A percentile compares a stretch with the other conserved stretches of the same genome.
Evolutionary conservation across 352 stramenopile genomes (phyloP).

Genomic region (Elongisporangium prolatum): DNA sequence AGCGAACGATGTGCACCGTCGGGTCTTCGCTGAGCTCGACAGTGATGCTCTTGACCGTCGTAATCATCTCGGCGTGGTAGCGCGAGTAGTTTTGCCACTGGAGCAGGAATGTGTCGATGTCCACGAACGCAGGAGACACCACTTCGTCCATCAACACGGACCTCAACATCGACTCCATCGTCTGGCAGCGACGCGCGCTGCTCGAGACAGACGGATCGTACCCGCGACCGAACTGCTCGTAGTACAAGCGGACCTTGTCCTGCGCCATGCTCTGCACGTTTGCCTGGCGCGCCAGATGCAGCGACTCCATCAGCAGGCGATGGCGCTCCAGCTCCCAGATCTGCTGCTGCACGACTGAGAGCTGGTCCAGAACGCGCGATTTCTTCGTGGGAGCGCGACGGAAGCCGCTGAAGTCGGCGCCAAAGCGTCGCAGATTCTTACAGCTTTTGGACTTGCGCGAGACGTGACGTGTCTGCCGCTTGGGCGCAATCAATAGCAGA

Average conservation of each 20-base stretch:
- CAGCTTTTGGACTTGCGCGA: constrained; percentile 41
- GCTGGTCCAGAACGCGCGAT: constrained; percentile 9
- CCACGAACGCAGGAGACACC: constrained; percentile 38
- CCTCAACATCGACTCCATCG: constrained; percentile 34
- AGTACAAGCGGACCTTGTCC: constrained; percentile 42
- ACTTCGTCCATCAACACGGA: constrained; percentile 46
- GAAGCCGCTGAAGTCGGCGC: constrained; percentile 24
- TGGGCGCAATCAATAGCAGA: not conserved
- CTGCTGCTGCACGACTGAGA: constrained; percentile 31
- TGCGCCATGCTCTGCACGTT: constrained; percentile 35
- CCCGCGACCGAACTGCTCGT: constrained; percentile 34
- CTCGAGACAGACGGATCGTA: constrained; percentile 29
- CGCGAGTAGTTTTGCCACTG: constrained; percentile 63
- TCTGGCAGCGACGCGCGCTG: constrained; percentile 9
- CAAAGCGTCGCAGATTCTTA: constrained; percentile 25
- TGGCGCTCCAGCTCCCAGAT: constrained; percentile 40
- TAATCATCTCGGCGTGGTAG: constrained; percentile 41
- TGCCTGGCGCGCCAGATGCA: constrained; percentile 33
- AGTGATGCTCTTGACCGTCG: constrained; percentile 29
- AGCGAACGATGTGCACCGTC: constrained; percentile 32
- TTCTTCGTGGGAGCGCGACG: constrained; percentile 14
- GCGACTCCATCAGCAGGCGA: constrained; percentile 33
- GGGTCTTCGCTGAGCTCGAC: constrained; percentile 27
- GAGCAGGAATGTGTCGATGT: constrained; percentile 44
- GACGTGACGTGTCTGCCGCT: constrained; percentile 4